Evolutionary conservation across 345 rosid genomes (phyloP).

Genomic region (Rhodomyrtus tomentosa): DNA sequence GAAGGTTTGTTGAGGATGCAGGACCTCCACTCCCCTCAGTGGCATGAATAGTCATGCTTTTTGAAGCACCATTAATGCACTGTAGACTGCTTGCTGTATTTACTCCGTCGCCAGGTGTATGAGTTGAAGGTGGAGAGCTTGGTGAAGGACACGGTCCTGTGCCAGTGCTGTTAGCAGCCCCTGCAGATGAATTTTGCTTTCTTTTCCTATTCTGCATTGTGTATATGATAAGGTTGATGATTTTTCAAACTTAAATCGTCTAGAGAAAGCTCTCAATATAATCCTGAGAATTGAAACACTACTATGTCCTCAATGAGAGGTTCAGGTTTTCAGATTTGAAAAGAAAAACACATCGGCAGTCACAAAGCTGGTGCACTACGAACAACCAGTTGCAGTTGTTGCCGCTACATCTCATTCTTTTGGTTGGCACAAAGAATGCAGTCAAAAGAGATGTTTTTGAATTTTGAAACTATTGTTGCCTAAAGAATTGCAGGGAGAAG

Average conservation of each 20-base stretch:
- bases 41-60: conserved; percentile 30
- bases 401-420: conserved; percentile 35
- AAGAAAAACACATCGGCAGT: not conserved
- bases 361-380: not conserved
- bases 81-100: conserved; percentile 29
- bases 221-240: not conserved
- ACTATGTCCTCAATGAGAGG: not conserved
- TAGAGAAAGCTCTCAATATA: not conserved
- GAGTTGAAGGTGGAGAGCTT: conserved; percentile 57
- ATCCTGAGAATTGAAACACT: not conserved
- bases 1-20: conserved; percentile 32
- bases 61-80: conserved; percentile 24
- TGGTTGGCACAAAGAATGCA: conserved; percentile 45
- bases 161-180: conserved; percentile 52
- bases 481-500: not conserved
- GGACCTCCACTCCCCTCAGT: conserved; percentile 32
- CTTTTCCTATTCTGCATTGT: conserved; percentile 31
- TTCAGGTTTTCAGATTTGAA: conserved; percentile 1
- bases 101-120: conserved; percentile 55
- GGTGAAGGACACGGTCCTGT: conserved; percentile 60
- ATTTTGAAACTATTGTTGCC: not conserved
- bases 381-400: conserved; percentile 40
- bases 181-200: conserved; percentile 54
- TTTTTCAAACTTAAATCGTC: not conserved
- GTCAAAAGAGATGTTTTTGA: not conserved